Percentiles rank a stretch among this genome's conserved stretches.
Evolutionary conservation across 2,329 filamentous ascomycete species (phyloP).

Genomic region (Cladobotryum mycophilum): DNA sequence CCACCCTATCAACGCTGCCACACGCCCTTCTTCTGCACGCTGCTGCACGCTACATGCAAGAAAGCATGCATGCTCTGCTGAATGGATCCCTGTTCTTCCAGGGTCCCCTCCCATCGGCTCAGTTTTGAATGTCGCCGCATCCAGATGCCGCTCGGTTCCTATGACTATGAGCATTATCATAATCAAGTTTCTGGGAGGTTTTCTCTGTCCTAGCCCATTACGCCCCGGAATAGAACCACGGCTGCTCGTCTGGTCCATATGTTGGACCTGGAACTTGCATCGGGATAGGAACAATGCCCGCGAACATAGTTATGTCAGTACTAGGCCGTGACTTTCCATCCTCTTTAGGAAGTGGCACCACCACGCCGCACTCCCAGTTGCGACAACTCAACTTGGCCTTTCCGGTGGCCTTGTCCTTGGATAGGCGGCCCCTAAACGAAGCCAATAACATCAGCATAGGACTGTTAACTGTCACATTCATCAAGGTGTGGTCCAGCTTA

Average conservation of each 20-base stretch:
- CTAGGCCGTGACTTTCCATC: conserved; percentile 12
- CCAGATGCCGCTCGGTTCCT: neutral
- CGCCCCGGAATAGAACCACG: conserved; percentile 36
- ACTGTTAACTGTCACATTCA: conserved; percentile 12
- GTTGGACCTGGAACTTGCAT: conserved; percentile 52
- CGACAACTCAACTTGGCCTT: conserved; percentile 71
- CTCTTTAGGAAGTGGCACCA: conserved; percentile 52
- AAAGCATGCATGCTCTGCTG: conserved; percentile 12
- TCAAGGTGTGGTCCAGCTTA: conserved; percentile 36
- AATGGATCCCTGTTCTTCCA: conserved; percentile 3
- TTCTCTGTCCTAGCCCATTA: conserved; percentile 15
- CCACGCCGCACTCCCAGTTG: conserved; percentile 94
- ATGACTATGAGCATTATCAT: neutral
- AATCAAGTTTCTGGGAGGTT: neutral
- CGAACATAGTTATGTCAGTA: conserved; percentile 38
- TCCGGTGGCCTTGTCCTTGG: conserved; percentile 61
- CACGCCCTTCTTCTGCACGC: conserved; percentile 7
- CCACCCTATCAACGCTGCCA: conserved; percentile 5
- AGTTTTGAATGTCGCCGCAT: neutral
- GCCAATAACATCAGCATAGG: conserved; percentile 19
- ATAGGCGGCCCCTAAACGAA: conserved; percentile 63
- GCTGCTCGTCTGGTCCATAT: conserved; percentile 37
- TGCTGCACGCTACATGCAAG: conserved; percentile 4
- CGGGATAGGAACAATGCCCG: conserved; percentile 53
- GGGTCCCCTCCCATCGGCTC: neutral